Base-by-base conservation (phyloP, 2,329 filamentous ascomycete genomes). In the Neonectria coccinea region DNA sequence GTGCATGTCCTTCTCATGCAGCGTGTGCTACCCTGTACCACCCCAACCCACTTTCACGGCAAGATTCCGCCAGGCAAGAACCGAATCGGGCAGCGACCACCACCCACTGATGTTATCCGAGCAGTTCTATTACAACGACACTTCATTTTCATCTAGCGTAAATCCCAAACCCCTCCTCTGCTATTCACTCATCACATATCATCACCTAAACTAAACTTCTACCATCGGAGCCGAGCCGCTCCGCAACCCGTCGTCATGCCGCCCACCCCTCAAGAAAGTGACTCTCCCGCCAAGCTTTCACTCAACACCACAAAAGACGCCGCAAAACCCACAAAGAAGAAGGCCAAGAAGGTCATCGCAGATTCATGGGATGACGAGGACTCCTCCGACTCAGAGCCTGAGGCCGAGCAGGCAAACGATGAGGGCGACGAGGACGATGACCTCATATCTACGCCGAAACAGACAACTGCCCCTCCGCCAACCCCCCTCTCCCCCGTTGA, bases 311-410 rank as follows among this genome's bases (percentile, higher is more conserved):
- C 64, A 31, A 70, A 71, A 3, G 66, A 70, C 41, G 16, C 66
- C 41, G 45, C 51, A 59, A 64, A 71, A 62, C 20, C 64, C 9
- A 27, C 72, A 59, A 77, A 78, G 61, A 76, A 77, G 56, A 70
- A 76, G 57, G 67, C 67, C 12, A 72, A 73, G 39, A 59, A 74
- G 44, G 69, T 69, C 29, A 75, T 83, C 1, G 75, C 72, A 6
- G 82, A 84, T 48, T 83, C 82, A 1, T 84, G 82, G 82, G 82
- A 84, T 29, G 82, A 96, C 72, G 92, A 92, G 60, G 84, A 85
- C 33, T 78, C 83, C 36, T 83, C 82, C 7, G 79, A 79, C 16
- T 80, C 83, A 12, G 82, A 83, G 61, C 73, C 75, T 20, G 77
- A 76, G 31, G 74, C 76, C 22, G 74, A 76, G 41, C 62, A 71